Conservation (phyloP, 169 alveolate genomes). For the Amoebophrya sp. region DNA sequence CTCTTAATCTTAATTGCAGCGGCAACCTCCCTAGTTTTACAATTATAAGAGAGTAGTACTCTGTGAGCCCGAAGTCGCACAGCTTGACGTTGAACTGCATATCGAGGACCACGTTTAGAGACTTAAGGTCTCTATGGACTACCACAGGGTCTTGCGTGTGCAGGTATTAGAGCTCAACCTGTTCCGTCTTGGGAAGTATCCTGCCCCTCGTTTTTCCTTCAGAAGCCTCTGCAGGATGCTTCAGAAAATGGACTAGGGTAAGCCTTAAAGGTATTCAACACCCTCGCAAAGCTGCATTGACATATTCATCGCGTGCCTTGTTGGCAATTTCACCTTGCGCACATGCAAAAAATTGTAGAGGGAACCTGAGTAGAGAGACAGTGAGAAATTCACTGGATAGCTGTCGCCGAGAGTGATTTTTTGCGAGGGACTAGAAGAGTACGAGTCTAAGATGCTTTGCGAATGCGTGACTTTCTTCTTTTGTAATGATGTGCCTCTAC, state of each 20-base stretch:
- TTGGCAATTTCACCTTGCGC: slow-evolving; percentile 16
- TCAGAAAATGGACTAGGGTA: no score
- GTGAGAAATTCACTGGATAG: not conserved
- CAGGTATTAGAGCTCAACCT: no score
- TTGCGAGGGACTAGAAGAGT: not conserved
- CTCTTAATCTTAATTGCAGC: not conserved
- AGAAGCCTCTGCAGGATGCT: no score
- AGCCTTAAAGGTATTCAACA: slow-evolving; percentile 19
- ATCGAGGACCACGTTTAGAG: slow-evolving; percentile 30
- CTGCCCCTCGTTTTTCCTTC: no score
- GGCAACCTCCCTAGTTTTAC: no score
- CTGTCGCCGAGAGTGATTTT: not conserved
- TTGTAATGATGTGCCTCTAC: not conserved
- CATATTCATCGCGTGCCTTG: slow-evolving; percentile 3
- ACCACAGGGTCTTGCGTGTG: slow-evolving; percentile 29
- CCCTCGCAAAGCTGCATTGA: slow-evolving; percentile 6
- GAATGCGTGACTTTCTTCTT: not conserved
- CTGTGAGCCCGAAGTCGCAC: slow-evolving; percentile 35
- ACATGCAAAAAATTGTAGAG: slow-evolving; percentile 11
- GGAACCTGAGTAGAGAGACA: not conserved
- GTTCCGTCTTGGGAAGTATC: no score
- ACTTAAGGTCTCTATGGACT: slow-evolving; percentile 32
- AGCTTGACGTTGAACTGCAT: slow-evolving; percentile 22
- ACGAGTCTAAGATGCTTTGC: no score
- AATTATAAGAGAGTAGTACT: not conserved